Evolutionary conservation across 192 early-diverging fungal genomes (phyloP).

Genomic region (Backusella tarrabulga): DNA sequence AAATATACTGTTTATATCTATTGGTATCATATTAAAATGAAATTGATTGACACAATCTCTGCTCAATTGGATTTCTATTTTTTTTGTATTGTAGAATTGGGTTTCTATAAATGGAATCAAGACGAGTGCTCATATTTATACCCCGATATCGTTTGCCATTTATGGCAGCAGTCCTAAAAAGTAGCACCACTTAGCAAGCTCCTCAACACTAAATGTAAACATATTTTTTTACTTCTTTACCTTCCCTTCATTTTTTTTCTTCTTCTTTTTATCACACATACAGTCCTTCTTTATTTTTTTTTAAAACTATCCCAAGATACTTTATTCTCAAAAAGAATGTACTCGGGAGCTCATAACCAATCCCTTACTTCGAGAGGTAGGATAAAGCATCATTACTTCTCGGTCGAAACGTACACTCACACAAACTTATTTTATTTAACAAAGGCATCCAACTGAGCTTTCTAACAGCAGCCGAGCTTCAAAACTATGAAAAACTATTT

Average conservation of each 20-base stretch:
- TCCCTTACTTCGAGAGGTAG: not conserved
- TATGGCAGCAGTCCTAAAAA: not conserved
- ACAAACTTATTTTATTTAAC: not conserved
- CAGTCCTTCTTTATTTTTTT: not conserved
- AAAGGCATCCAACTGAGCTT: constrained; percentile 34
- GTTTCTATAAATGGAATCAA: not conserved
- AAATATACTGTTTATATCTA: no score
- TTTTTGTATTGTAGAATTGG: no score
- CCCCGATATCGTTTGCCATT: not conserved
- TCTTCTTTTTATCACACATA: not conserved
- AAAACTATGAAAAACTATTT: constrained; percentile 40
- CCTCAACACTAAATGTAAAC: not conserved
- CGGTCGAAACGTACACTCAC: not conserved
- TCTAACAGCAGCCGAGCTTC: constrained; percentile 36
- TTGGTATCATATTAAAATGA: no score
- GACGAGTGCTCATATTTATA: not conserved
- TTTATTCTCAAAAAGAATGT: not conserved
- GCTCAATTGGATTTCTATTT: not conserved
- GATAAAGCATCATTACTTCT: not conserved
- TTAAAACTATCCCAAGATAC: not conserved
- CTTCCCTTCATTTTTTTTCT: not conserved
- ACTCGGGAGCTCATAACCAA: not conserved
- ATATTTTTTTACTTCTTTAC: not conserved
- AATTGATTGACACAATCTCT: no score
- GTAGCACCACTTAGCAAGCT: not conserved